A percentile compares a stretch with the other conserved stretches of the same genome.
phyloP scores from a whole-genome alignment of 2,329 filamentous ascomycete species.

The Pseudovirgaria hyperparasitica region DNA sequence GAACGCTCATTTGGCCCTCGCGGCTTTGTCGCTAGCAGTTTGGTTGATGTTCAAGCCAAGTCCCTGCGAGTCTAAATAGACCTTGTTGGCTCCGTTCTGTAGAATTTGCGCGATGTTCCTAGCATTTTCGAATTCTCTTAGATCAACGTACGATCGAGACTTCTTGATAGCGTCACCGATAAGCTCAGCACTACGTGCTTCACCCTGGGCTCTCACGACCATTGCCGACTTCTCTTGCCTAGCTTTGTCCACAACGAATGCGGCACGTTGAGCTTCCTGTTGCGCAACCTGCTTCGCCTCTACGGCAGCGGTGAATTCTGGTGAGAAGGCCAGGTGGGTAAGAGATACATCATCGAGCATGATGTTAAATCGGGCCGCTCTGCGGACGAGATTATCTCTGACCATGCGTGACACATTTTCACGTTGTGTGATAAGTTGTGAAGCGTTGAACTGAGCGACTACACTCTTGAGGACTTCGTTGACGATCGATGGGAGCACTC shows the following conservation, averaged over 20 bases:
- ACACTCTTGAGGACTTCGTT: conserved; percentile 99
- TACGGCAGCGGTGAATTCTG: conserved; percentile 56
- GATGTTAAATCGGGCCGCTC: conserved; percentile 95
- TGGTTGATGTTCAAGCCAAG: conserved; percentile 73
- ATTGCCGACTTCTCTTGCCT: conserved; percentile 99
- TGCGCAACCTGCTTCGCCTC: conserved; percentile 59
- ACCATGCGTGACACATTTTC: conserved; percentile 90
- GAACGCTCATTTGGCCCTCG: conserved; percentile 11
- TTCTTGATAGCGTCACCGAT: conserved; percentile 99
- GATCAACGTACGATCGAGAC: conserved; percentile 89
- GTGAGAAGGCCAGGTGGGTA: conserved; percentile 61
- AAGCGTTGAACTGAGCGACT: conserved; percentile 96
- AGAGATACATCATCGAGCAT: conserved; percentile 93
- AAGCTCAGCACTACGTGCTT: conserved; percentile 91
- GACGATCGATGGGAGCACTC: conserved; percentile 94
- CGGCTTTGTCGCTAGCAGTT: conserved; percentile 26
- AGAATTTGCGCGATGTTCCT: conserved; percentile 75
- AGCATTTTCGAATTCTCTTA: conserved; percentile 97
- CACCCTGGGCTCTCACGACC: conserved; percentile 96
- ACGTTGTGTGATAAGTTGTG: conserved; percentile 96
- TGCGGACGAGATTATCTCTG: conserved; percentile 78
- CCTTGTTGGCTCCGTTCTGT: conserved; percentile 83
- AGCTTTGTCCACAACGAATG: conserved; percentile 97
- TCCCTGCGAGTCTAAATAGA: conserved; percentile 84
- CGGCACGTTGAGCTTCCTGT: conserved; percentile 92